Base-by-base conservation (phyloP, 805 yeast genomes). In the Peterozyma toletana region DNA sequence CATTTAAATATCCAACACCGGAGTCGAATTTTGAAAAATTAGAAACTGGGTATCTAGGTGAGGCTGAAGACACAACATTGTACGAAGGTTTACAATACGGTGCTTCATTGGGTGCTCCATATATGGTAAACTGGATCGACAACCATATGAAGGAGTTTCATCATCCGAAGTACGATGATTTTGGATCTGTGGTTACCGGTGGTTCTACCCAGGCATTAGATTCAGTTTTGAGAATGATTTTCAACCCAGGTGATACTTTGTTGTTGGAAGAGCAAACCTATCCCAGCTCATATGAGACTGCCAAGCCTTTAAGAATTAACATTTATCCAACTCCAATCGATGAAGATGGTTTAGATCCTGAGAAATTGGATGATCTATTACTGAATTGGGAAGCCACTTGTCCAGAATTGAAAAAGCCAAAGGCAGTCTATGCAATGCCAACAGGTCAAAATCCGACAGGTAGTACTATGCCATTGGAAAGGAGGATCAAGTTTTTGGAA, bases 181-280 rank as follows among this genome's bases (percentile, higher is more conserved):
- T 96, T 96, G 82, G 75, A 51, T 62, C 78, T 31, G 63, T 88
- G 33, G 63, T 81, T 50, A 76, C 87, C 41, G 75, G 82, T 11
- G 98, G 98, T 51, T 87, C 86, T 67, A 90, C 97, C n/a, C 87
- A 86, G 62, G 77, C 86, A 5, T 82, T 95, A 83, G 96, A 90
- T 55, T 75, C 93, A 3, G 71, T 80, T 18, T 72, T 91, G 57
- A 77, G 97, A 62, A 78, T 90, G 30, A 78, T 91, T 56, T 71
- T 81, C 55, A 68, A 79, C 57, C 78, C 83, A 47, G 95, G 91
- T 37, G 99, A 91, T 58, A 66, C 81, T n/a, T 74, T 91, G 42
- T 65, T 91, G 48, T 83, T 82, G 31, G 98, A 91, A 63, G 88
- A 84, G 56, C 79, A 76, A 65, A 70, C 90, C 11, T 91, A 89